A percentile compares a stretch with the other conserved stretches of the same genome.
Conservation (phyloP, 176 grass and related monocot species). For the Oryza longistaminata region DNA sequence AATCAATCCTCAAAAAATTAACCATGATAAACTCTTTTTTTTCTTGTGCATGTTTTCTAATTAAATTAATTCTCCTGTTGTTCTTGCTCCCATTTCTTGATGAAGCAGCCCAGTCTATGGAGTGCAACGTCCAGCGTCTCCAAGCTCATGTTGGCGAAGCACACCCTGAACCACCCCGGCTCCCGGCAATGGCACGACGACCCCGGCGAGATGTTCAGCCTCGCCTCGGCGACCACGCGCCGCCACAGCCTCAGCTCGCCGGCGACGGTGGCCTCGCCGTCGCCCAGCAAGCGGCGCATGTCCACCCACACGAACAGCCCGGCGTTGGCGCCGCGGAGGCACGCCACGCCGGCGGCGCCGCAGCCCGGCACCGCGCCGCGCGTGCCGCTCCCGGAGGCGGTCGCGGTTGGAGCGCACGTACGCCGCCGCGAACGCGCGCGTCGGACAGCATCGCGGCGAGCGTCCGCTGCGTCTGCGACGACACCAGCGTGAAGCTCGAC, state of each 20-base stretch:
- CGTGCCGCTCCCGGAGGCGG: conserved; percentile 61
- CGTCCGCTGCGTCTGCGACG: conserved; percentile 84
- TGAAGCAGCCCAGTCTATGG: conserved; percentile 58
- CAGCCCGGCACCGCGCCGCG: conserved; percentile 53
- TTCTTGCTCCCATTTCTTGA: conserved; percentile 48
- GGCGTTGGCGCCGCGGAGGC: conserved; percentile 59
- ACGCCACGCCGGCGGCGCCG: conserved; percentile 56
- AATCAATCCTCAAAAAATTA: not conserved
- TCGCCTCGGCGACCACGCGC: conserved; percentile 55
- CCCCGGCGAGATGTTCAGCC: conserved; percentile 82
- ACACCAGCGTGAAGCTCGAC: conserved; percentile 94
- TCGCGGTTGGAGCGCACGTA: conserved; percentile 69
- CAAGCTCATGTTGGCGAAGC: conserved; percentile 89
- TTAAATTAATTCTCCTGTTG: not conserved
- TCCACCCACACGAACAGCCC: conserved; percentile 94
- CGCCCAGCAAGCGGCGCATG: conserved; percentile 44
- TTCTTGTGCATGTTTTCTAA: not conserved
- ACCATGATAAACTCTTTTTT: not conserved
- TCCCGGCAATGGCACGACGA: conserved; percentile 89
- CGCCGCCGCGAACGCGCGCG: conserved; percentile 46
- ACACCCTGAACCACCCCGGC: conserved; percentile 88
- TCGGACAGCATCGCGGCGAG: conserved; percentile 72
- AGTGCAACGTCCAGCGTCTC: conserved; percentile 73
- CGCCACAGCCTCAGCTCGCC: conserved; percentile 69
- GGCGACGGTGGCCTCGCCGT: conserved; percentile 36